Evolutionary conservation across 2,329 filamentous ascomycete genomes (phyloP).

Genomic region (Cladosporium phlei): DNA sequence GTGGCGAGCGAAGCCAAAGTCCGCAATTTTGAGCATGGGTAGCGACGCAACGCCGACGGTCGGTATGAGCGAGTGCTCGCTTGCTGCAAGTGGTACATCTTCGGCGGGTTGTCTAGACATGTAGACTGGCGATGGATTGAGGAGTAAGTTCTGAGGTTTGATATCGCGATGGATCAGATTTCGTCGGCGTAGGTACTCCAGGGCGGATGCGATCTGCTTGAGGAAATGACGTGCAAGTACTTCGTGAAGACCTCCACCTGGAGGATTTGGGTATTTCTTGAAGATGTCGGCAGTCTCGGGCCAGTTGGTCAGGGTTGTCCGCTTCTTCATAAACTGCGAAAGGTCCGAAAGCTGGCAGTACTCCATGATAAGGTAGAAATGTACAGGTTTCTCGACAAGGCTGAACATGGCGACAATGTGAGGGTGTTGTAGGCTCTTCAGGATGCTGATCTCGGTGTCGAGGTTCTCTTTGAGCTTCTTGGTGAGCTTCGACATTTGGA

Average conservation of each 20-base stretch:
- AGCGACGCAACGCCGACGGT: conserved; percentile 75
- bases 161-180: conserved; percentile 95
- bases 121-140: conserved; percentile 72
- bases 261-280: conserved; percentile 80
- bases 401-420: conserved; percentile 96
- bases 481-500: conserved; percentile 84
- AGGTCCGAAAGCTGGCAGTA: conserved; percentile 94
- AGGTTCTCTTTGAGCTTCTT: conserved; percentile 96
- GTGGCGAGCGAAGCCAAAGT: conserved; percentile 96
- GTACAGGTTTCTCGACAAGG: conserved; percentile 77
- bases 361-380: conserved; percentile 98
- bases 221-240: conserved; percentile 95
- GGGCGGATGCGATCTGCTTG: conserved; percentile 86
- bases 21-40: conserved; percentile 94
- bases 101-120: conserved; percentile 61
- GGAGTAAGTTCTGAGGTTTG: conserved; percentile 91
- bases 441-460: conserved; percentile 89
- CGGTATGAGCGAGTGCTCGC: conserved; percentile 74
- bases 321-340: conserved; percentile 93
- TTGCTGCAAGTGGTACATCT: conserved; percentile 68
- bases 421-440: conserved; percentile 88
- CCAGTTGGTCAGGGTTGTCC: conserved; percentile 73
- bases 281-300: conserved; percentile 85
- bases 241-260: conserved; percentile 84
- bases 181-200: conserved; percentile 77